A percentile compares a stretch with the other conserved stretches of the same genome.
These are phyloP conservation scores for Paraphaeosphaeria minitans DNA, from an alignment of 2,329 filamentous ascomycete genomes.

Conservation along the genomic window DNA sequence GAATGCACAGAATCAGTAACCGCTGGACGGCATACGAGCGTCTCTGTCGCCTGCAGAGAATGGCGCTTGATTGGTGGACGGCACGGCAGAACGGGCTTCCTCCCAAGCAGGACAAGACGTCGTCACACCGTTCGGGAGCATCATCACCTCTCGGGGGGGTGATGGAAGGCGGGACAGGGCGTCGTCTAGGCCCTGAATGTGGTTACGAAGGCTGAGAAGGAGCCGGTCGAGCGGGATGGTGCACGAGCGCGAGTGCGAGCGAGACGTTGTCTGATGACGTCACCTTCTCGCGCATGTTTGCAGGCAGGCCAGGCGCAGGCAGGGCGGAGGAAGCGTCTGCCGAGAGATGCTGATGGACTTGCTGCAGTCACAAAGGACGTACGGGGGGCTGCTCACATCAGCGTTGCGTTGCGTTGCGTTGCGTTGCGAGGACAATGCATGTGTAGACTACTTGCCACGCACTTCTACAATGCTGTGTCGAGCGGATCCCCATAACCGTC, in stretches of 20 bases:
- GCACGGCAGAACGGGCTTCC: neutral
- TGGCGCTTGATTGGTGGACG: neutral
- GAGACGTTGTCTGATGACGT: conserved; percentile 1
- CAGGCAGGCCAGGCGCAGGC: too few relatives aligned
- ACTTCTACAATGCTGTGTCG: neutral
- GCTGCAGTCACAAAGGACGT: neutral
- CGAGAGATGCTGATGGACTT: neutral
- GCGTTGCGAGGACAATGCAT: too few relatives aligned
- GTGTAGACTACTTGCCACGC: neutral
- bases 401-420: neutral
- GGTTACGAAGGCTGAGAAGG: neutral
- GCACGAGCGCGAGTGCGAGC: neutral
- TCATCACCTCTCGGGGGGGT: neutral
- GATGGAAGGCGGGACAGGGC: neutral
- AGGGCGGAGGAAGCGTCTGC: neutral
- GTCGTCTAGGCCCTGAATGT: neutral
- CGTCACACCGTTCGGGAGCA: conserved; percentile 9
- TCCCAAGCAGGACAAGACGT: neutral
- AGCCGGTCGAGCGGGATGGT: neutral
- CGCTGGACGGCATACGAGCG: neutral
- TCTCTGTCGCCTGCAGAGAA: neutral
- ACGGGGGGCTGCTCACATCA: conserved; percentile 6
- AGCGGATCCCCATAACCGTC: neutral
- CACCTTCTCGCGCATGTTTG: neutral
- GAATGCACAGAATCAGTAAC: neutral